Base-by-base conservation (phyloP, 305 asterid genomes). In the Fraxinus sp. region DNA sequence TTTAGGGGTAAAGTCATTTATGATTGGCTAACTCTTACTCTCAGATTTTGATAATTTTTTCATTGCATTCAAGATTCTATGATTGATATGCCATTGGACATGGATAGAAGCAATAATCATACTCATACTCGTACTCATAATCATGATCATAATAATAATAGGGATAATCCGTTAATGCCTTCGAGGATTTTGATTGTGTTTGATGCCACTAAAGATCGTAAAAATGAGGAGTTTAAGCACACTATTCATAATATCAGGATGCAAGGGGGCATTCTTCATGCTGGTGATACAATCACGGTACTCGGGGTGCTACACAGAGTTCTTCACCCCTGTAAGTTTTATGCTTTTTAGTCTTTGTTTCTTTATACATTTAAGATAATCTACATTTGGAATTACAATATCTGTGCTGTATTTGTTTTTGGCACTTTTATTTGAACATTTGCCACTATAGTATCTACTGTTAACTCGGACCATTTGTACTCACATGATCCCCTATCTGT, bases 141-240 rank as follows among this genome's bases (percentile, higher is more conserved):
- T 35, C 37, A 35, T 5, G 7, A 35, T 7, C 8, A 22, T 32
- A 35, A 14, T 76, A 80, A 52, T 77, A 55, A 20, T 82, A 44
- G 46, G 52, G 28, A 39, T 64, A 78, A 78, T 66, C 13, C 83
- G 44, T 86, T 87, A 3, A 82, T 86, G 88, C 84, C 91, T 5
- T 87, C 89, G 11, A 86, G 89, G 16, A 84, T 94, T 83, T 72
- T 91, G 71, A 78, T 94, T 49, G 92, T 92, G 70, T 92, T 77
- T 78, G 98, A 94, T 82, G 97, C 94, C 4, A 91, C 94, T 2
- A 94, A 86, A 83, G 94, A 92, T 83, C 91, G 87, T 2, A 80
- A 37, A 36, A 79, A 76, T 16, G 74, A 85, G 52, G 97, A 91
- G 81, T 83, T 94, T 82, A 85, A 77, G 83, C 88, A 80, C 3